phyloP scores from a whole-genome alignment of 495 filamentous ascomycete genomes.

The Terfezia claveryi region DNA sequence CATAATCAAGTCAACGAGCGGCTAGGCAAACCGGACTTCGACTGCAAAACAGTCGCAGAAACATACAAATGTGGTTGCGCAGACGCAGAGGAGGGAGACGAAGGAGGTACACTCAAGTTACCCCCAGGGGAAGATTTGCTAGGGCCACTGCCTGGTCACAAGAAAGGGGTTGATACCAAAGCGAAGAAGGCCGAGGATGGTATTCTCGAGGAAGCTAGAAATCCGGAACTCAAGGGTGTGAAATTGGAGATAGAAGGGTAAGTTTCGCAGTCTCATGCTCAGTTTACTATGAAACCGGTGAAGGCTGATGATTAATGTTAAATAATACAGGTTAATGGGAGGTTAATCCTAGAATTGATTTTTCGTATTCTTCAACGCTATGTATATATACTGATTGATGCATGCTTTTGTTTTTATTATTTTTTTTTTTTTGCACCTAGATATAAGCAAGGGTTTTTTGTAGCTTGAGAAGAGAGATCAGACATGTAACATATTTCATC shows the following conservation, averaged over 20 bases:
- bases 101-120: slow-evolving; percentile 3
- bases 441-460: no score
- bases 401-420: no score
- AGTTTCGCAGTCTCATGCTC: not conserved
- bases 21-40: slow-evolving; percentile 59
- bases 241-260: not conserved
- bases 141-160: not conserved
- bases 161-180: not conserved
- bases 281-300: no score
- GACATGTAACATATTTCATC: no score
- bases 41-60: slow-evolving; percentile 74
- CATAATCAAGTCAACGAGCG: slow-evolving; percentile 89
- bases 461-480: no score
- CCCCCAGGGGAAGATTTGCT: not conserved
- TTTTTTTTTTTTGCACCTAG: no score
- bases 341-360: no score
- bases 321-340: no score
- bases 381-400: no score
- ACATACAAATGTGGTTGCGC: slow-evolving; percentile 93
- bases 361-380: no score
- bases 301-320: no score
- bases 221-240: not conserved
- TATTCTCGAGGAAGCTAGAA: not conserved
- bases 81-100: slow-evolving; percentile 37
- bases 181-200: not conserved